A percentile compares a stretch with the other conserved stretches of the same genome.
Conservation (phyloP, 352 stramenopile species). For the Phytophthora hibernalis region DNA sequence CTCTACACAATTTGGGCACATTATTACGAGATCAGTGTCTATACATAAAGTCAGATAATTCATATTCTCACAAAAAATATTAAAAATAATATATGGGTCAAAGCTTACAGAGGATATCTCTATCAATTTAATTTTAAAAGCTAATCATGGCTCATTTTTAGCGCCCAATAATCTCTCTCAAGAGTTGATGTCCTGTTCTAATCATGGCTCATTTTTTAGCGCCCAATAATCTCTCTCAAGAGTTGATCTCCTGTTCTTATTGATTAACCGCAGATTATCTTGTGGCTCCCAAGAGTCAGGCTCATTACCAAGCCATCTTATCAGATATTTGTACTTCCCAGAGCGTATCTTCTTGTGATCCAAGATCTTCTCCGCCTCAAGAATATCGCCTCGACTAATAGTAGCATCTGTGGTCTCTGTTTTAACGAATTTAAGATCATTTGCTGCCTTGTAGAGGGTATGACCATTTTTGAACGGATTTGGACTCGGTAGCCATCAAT, state of each 20-base stretch:
- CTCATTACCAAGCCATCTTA: conserved; percentile 36
- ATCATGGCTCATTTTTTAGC: neutral
- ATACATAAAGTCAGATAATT: conserved; percentile 13
- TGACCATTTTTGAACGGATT: conserved; percentile 42
- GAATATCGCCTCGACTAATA: conserved; percentile 24
- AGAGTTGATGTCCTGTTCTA: conserved; percentile 2
- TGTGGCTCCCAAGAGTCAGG: conserved; percentile 27
- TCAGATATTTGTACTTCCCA: conserved; percentile 35
- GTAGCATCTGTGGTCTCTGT: conserved; percentile 17
- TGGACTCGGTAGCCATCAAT: conserved; percentile 32
- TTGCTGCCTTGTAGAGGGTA: conserved; percentile 26
- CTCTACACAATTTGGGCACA: conserved; percentile 14
- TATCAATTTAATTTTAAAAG: conserved; percentile 2
- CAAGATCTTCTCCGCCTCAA: conserved; percentile 31
- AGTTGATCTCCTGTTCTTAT: conserved; percentile 5
- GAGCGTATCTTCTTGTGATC: conserved; percentile 14
- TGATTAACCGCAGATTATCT: conserved; percentile 24
- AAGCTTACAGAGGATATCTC: conserved; percentile 1
- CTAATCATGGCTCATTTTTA: conserved; percentile 3
- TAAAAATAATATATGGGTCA: neutral
- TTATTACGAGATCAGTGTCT: neutral
- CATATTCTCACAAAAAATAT: conserved; percentile 9
- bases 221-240: conserved; percentile 1
- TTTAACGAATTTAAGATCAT: conserved; percentile 28
- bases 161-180: neutral